A percentile compares a stretch with the other conserved stretches of the same genome.
Conservation (phyloP, 1,139 yeast species). For the Pichia inconspicua region DNA sequence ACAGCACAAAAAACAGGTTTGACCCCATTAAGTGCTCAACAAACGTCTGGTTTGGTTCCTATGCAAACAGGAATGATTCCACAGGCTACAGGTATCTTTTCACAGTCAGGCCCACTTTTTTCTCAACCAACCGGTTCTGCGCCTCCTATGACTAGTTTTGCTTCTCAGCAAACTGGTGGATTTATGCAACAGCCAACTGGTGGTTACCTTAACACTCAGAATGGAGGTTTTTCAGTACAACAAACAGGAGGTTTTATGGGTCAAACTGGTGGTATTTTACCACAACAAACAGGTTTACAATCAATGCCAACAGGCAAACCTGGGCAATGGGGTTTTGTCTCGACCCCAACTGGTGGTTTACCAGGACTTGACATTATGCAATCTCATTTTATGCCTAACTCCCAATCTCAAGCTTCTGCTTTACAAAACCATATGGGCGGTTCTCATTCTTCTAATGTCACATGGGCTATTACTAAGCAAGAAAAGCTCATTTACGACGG, state of each 20-base stretch:
- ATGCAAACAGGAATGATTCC: conserved; percentile 37
- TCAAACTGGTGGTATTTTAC: conserved; percentile 30
- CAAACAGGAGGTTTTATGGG: conserved; percentile 30
- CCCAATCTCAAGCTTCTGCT: conserved; percentile 33
- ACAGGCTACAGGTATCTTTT: conserved; percentile 30
- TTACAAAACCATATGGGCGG: conserved; percentile 50
- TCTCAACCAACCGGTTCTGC: conserved; percentile 22
- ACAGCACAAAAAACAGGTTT: conserved; percentile 27
- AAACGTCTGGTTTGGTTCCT: conserved; percentile 33
- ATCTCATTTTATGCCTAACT: conserved; percentile 65
- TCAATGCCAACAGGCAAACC: conserved; percentile 64
- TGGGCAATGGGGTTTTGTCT: conserved; percentile 78
- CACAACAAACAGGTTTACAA: conserved; percentile 39
- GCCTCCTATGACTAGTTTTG: conserved; percentile 20
- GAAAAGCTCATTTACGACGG: conserved; percentile 84
- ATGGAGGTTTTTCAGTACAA: conserved; percentile 24
- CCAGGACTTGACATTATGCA: conserved; percentile 74
- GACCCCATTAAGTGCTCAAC: conserved; percentile 25
- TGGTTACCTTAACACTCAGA: conserved; percentile 2
- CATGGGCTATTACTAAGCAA: conserved; percentile 76
- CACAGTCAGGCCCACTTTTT: conserved; percentile 26
- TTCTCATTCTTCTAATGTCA: conserved; percentile 39
- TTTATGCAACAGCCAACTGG: conserved; percentile 25
- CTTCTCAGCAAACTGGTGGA: conserved; percentile 28
- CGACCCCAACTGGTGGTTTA: conserved; percentile 63